These are phyloP conservation scores for Maudiozyma humilis DNA, from an alignment of 1,139 yeast species.

Conservation along the genomic window DNA sequence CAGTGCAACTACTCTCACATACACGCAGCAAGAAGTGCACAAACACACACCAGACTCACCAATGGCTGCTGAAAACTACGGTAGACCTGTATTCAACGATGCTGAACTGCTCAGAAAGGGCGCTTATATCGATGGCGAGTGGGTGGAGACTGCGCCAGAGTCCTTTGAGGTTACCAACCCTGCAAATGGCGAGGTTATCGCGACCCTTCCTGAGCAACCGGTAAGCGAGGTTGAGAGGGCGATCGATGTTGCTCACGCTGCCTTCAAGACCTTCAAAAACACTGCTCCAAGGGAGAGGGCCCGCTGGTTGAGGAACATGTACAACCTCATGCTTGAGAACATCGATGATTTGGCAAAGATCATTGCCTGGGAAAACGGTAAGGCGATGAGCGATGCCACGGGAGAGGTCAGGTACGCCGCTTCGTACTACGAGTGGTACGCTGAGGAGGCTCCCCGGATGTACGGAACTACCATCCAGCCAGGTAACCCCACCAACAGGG, in stretches of 20 bases:
- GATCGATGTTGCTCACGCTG: constrained; percentile 49
- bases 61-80: constrained; percentile 1
- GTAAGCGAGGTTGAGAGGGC: constrained; percentile 48
- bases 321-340: constrained; percentile 54
- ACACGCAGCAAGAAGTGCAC: too few relatives aligned
- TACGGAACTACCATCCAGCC: constrained; percentile 71
- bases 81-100: constrained; percentile 37
- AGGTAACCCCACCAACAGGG: constrained; percentile 46
- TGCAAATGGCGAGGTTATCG: constrained; percentile 54
- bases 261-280: constrained; percentile 52
- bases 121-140: constrained; percentile 64
- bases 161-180: constrained; percentile 69
- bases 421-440: constrained; percentile 76
- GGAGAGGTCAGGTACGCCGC: constrained; percentile 78
- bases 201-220: constrained; percentile 47
- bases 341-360: constrained; percentile 67
- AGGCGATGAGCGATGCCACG: constrained; percentile 62
- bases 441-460: constrained; percentile 75
- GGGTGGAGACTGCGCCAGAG: constrained; percentile 43
- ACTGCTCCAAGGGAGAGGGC: constrained; percentile 62
- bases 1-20: too few relatives aligned
- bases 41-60: too few relatives aligned
- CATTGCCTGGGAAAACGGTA: constrained; percentile 77
- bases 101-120: constrained; percentile 48
- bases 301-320: constrained; percentile 53